Evolutionary conservation across 352 stramenopile species (phyloP).

Genomic region (Nothophytophthora sp.): DNA sequence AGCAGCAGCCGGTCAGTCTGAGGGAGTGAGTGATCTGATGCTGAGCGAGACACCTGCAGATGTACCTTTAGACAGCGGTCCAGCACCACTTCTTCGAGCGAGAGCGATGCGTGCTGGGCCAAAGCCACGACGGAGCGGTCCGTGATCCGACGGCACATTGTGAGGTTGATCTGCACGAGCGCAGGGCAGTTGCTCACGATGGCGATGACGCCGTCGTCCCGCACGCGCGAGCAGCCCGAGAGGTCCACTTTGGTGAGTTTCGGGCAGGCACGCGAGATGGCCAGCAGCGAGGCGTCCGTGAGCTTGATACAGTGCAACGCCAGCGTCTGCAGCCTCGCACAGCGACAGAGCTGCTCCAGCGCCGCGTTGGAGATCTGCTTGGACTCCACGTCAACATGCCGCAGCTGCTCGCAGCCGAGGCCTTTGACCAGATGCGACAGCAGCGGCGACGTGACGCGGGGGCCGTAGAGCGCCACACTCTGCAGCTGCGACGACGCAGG

Average conservation of each 20-base stretch:
- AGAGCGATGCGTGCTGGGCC: conserved; percentile 38
- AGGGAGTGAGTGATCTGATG: not conserved
- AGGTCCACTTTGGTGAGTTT: conserved; percentile 63
- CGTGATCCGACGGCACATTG: conserved; percentile 80
- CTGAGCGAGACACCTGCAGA: not conserved
- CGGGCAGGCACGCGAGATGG: conserved; percentile 38
- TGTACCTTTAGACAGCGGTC: conserved; percentile 70
- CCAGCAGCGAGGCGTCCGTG: conserved; percentile 45
- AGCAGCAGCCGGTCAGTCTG: conserved; percentile 1
- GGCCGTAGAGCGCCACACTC: conserved; percentile 62
- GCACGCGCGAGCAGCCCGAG: conserved; percentile 71
- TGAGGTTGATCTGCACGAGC: conserved; percentile 69
- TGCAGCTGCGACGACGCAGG: conserved; percentile 35
- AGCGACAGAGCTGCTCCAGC: conserved; percentile 42
- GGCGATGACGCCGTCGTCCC: conserved; percentile 75
- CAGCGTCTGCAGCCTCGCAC: conserved; percentile 34
- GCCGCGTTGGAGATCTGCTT: conserved; percentile 62
- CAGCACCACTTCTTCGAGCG: conserved; percentile 37
- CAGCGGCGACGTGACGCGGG: conserved; percentile 44
- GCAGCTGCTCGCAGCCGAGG: conserved; percentile 34
- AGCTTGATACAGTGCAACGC: conserved; percentile 78
- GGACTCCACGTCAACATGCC: conserved; percentile 64
- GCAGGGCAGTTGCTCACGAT: conserved; percentile 50
- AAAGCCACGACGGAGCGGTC: conserved; percentile 62
- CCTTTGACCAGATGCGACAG: conserved; percentile 45